A percentile compares a stretch with the other conserved stretches of the same genome.
Conservation (phyloP, 164 flowering plant species). For the Houttuynia cordata region DNA sequence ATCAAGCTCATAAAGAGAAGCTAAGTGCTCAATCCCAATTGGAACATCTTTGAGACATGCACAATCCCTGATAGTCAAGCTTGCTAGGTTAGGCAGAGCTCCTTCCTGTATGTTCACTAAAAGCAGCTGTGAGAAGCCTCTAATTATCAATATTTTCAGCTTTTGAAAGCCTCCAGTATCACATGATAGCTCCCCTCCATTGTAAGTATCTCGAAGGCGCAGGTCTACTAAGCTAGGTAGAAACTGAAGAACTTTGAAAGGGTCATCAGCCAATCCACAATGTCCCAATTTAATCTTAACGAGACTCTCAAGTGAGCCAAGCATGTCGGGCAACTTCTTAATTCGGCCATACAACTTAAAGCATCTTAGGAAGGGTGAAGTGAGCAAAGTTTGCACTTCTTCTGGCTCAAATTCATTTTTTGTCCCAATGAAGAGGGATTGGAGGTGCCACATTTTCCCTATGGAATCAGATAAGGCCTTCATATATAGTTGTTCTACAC, state of each 20-base stretch:
- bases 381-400: neutral
- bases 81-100: conserved; percentile 18
- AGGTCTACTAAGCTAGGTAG: conserved; percentile 4
- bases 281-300: neutral
- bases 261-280: neutral
- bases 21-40: no score
- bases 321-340: neutral
- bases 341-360: neutral
- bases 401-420: conserved; percentile 1
- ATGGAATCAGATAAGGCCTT: conserved; percentile 3
- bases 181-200: conserved; percentile 15
- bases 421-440: neutral
- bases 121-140: no score
- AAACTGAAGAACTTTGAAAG: conserved; percentile 4
- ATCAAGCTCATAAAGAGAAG: no score
- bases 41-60: no score
- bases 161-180: conserved; percentile 17
- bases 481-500: neutral
- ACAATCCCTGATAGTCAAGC: no score
- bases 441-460: conserved; percentile 4
- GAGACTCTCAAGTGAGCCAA: conserved; percentile 1
- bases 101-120: conserved; percentile 13
- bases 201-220: conserved; percentile 17
- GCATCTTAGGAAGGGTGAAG: neutral
- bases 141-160: conserved; percentile 16